phyloP scores from a whole-genome alignment of 73 alveolate species.

The Stentor coeruleus region DNA sequence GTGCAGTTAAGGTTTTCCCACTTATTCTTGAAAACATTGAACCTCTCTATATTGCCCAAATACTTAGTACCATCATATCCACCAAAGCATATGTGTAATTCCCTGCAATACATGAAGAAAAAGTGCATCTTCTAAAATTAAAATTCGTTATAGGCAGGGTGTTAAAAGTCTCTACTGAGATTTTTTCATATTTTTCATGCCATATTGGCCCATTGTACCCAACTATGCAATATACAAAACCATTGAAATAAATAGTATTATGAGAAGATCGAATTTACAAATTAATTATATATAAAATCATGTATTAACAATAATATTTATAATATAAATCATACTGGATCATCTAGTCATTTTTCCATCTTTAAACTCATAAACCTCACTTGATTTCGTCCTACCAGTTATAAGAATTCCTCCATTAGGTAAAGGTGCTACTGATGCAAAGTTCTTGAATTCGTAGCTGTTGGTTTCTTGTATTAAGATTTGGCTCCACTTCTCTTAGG shows the following conservation, averaged over 20 bases:
- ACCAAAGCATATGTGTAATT: conserved; percentile 50
- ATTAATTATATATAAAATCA: too few species aligned
- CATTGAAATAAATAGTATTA: conserved; percentile 50
- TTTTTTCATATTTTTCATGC: conserved; percentile 30
- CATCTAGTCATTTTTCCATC: conserved; percentile 37
- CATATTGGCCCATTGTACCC: conserved; percentile 59
- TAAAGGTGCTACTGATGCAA: conserved; percentile 62
- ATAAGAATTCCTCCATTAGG: conserved; percentile 66
- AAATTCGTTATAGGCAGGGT: not conserved
- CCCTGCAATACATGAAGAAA: not conserved
- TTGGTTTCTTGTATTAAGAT: not conserved
- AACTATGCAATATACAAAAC: conserved; percentile 59
- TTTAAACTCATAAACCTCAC: conserved; percentile 49
- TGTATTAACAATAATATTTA: too few species aligned
- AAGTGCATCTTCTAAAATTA: conserved; percentile 18
- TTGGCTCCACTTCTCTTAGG: not conserved
- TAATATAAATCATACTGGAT: conserved; percentile 48
- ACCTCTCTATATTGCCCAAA: conserved; percentile 61
- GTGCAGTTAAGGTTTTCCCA: conserved; percentile 45
- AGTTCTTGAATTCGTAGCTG: conserved; percentile 37
- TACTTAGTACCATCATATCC: conserved; percentile 69
- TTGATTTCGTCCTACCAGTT: conserved; percentile 63
- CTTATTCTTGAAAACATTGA: conserved; percentile 31
- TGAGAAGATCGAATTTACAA: conserved; percentile 67
- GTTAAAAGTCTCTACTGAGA: conserved; percentile 51